These are phyloP conservation scores for Globisporangium takayamanum DNA, from an alignment of 352 stramenopile genomes.

Conservation along the genomic window DNA sequence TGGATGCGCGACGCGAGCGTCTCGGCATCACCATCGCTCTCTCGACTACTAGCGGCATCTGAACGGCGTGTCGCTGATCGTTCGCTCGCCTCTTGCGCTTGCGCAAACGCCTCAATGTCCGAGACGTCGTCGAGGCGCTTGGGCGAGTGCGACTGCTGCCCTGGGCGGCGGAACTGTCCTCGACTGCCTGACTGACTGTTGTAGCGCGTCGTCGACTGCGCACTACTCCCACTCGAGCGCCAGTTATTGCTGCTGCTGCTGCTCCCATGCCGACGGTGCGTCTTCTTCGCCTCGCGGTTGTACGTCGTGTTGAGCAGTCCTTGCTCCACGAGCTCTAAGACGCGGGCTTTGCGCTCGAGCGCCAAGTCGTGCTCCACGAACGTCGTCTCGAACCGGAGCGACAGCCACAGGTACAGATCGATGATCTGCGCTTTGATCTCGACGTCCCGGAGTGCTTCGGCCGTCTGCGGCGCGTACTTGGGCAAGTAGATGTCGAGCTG, in stretches of 20 bases:
- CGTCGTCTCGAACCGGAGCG: constrained; percentile 84
- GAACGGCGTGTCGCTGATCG: not conserved
- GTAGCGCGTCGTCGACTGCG: not conserved
- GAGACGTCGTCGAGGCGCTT: too few species aligned
- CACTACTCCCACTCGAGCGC: not conserved
- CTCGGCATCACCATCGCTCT: not conserved
- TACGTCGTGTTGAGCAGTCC: constrained; percentile 77
- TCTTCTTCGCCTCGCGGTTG: constrained; percentile 45
- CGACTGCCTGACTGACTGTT: not conserved
- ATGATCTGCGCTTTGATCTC: constrained; percentile 91
- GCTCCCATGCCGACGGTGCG: not conserved
- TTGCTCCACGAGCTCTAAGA: constrained; percentile 64
- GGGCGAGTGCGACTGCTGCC: too few species aligned
- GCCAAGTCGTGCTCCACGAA: constrained; percentile 72
- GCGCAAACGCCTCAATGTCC: too few species aligned
- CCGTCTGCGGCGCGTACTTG: constrained; percentile 58
- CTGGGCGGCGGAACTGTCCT: not conserved
- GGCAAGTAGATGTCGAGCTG: constrained; percentile 80
- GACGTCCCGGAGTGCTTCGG: constrained; percentile 81
- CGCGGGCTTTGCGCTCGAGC: constrained; percentile 51
- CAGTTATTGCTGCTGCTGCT: not conserved
- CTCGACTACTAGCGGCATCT: too few species aligned
- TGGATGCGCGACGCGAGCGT: constrained; percentile 8
- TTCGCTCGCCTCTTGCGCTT: not conserved
- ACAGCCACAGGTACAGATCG: constrained; percentile 94